Base-by-base conservation (phyloP, 2,329 filamentous ascomycete genomes). In the Phaeosphaeriaceae sp. region DNA sequence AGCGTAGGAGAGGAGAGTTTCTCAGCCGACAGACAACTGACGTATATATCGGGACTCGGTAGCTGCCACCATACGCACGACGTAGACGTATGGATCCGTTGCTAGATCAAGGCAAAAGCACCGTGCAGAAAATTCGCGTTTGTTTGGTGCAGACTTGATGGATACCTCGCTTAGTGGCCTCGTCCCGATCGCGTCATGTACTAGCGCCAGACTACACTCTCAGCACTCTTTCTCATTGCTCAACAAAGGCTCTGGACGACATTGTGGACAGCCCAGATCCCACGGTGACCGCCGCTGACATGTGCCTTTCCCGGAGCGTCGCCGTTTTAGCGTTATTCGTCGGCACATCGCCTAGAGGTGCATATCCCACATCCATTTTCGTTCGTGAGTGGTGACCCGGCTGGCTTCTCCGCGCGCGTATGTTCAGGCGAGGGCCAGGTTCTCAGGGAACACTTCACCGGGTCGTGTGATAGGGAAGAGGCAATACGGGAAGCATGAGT, bases 161-260 rank as follows among this genome's bases (percentile, higher is more conserved):
- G 49, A 26, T 35, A 32, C 35, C 56, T 67, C 61, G 61, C 63
- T 64, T 64, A 64, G 49, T 46, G 58, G 49, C 54, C 24, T 52
- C 50, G 49, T 58, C 56, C 65, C 65, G 63, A 67, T 67, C 61
- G 61, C 65, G 65, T 66, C 58, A 65, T 66, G 35, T 54, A 32
- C 52, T 59, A 61, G 55, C 54, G 59, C 24, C 46, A 22, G 52
- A 58, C 56, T 58, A 55, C 21, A 24, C 28, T 21, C 49, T 48
- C 28, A 51, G 47, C 52, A 59, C 35, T 28, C 49, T 30, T 46
- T 59, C 52, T 63, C 42, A 69, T 67, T 68, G 67, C 65, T 65
- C 63, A 56, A 61, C 35, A 40, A 40, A 40, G 2, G 15, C 15
- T 40, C 15, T 54, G 52, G 46, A 32, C 23, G 15, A 49, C 43